These are phyloP conservation scores for Phytophthora rubi DNA, from an alignment of 352 stramenopile species.

Conservation along the genomic window DNA sequence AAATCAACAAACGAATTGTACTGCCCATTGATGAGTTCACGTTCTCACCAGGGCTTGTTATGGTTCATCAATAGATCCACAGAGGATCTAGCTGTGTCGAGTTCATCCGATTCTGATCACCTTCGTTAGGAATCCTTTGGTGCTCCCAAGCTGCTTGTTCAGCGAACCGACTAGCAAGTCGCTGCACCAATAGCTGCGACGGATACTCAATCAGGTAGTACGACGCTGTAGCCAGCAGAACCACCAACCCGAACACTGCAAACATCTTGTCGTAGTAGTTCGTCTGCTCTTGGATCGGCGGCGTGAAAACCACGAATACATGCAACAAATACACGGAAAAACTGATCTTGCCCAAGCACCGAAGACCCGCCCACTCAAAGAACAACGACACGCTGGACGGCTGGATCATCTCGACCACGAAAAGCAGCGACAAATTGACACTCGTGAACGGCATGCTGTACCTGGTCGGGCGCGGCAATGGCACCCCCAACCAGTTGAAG, in stretches of 20 bases:
- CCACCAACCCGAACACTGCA: slow-evolving; percentile 5
- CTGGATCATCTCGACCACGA: slow-evolving; percentile 38
- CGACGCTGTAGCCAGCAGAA: slow-evolving; percentile 9
- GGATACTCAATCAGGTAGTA: slow-evolving; percentile 11
- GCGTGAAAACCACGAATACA: slow-evolving; percentile 39
- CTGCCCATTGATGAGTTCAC: too few species aligned
- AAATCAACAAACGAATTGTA: too few species aligned
- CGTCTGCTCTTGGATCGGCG: slow-evolving; percentile 1
- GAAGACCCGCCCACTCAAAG: slow-evolving; percentile 38
- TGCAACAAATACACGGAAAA: slow-evolving; percentile 49
- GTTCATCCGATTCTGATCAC: slow-evolving; percentile 4
- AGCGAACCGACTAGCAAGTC: background rate
- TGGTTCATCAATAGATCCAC: background rate
- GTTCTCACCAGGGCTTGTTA: too few species aligned
- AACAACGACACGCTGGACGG: slow-evolving; percentile 25
- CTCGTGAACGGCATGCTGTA: slow-evolving; percentile 17
- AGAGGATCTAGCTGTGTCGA: background rate
- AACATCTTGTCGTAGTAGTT: slow-evolving; percentile 14
- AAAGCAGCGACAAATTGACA: slow-evolving; percentile 8
- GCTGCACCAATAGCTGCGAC: slow-evolving; percentile 12
- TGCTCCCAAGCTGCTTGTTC: background rate
- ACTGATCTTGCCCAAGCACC: slow-evolving; percentile 44
- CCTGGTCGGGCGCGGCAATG: background rate
- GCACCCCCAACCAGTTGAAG: slow-evolving; percentile 12
- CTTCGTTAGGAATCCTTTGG: background rate